Evolutionary conservation across 2,329 filamentous ascomycete species (phyloP).

Genomic region (Cylindrodendrum hubeiense): DNA sequence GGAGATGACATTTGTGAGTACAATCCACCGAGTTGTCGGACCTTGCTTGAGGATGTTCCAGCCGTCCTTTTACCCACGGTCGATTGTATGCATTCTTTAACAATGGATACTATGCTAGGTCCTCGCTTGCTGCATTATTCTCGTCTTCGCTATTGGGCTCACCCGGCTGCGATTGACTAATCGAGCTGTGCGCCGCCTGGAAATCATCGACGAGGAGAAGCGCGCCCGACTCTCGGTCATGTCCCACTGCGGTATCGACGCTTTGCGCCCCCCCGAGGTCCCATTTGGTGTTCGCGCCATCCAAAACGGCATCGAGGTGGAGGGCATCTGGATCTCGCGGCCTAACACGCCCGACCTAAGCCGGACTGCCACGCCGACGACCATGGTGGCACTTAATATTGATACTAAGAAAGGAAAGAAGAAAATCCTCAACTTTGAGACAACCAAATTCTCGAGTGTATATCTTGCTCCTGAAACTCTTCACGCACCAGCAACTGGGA

Average conservation of each 20-base stretch:
- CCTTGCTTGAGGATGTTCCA: constrained; percentile 6
- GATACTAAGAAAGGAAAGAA: constrained; percentile 38
- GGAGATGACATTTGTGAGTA: constrained; percentile 88
- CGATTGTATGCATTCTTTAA: constrained; percentile 9
- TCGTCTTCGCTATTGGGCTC: constrained; percentile 77
- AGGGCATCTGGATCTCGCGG: constrained; percentile 83
- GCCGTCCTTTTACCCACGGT: not conserved
- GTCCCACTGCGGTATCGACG: constrained; percentile 64
- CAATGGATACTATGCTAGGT: constrained; percentile 62
- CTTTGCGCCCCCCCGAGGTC: constrained; percentile 66
- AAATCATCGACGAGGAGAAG: constrained; percentile 76
- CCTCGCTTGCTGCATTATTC: constrained; percentile 76
- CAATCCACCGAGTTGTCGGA: not conserved
- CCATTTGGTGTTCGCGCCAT: constrained; percentile 91
- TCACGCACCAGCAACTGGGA: constrained; percentile 3
- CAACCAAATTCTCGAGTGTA: constrained; percentile 9
- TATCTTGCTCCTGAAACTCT: constrained; percentile 1
- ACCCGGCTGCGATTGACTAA: constrained; percentile 75
- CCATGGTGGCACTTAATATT: constrained; percentile 32
- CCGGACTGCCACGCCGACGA: constrained; percentile 40
- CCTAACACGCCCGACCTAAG: constrained; percentile 55
- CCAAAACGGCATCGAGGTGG: constrained; percentile 84
- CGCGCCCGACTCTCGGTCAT: constrained; percentile 65
- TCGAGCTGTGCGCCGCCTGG: constrained; percentile 66
- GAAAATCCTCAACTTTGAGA: constrained; percentile 25